phyloP scores from a whole-genome alignment of 306 rosid species.

The Quercus parvula region DNA sequence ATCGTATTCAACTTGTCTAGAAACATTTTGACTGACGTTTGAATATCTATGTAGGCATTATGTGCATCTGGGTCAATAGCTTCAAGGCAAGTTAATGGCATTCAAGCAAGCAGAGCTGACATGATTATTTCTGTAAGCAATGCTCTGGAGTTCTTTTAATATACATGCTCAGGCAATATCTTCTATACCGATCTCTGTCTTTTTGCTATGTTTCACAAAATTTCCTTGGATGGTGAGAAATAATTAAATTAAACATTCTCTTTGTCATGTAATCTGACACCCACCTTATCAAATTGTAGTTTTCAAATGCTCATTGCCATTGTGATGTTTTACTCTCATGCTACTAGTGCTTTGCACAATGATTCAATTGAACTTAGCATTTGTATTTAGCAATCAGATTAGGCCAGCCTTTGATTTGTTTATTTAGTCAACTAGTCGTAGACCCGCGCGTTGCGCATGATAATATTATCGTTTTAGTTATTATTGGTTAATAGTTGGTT shows the following conservation, averaged over 20 bases:
- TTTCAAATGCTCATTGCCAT: neutral
- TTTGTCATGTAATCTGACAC: neutral
- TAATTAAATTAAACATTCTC: neutral
- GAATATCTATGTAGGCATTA: conserved; percentile 56
- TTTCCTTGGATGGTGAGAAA: neutral
- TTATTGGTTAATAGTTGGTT: too few species aligned
- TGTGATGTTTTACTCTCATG: neutral
- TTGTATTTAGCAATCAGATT: neutral
- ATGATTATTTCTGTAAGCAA: conserved; percentile 78
- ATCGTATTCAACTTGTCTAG: neutral
- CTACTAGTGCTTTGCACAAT: neutral
- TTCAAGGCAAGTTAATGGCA: conserved; percentile 58
- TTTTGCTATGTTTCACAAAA: neutral
- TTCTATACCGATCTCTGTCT: neutral
- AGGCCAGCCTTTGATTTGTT: neutral
- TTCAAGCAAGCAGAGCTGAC: conserved; percentile 57
- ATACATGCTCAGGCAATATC: neutral
- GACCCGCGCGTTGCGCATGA: too few species aligned
- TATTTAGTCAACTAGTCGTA: neutral
- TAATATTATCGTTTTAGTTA: too few species aligned
- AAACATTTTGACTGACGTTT: conserved; percentile 4
- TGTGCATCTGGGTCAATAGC: conserved; percentile 44
- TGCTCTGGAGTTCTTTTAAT: conserved; percentile 1
- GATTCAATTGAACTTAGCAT: neutral
- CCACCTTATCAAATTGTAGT: neutral